phyloP scores from a whole-genome alignment of 768 basidiomycete genomes.

The Imleria badia region DNA sequence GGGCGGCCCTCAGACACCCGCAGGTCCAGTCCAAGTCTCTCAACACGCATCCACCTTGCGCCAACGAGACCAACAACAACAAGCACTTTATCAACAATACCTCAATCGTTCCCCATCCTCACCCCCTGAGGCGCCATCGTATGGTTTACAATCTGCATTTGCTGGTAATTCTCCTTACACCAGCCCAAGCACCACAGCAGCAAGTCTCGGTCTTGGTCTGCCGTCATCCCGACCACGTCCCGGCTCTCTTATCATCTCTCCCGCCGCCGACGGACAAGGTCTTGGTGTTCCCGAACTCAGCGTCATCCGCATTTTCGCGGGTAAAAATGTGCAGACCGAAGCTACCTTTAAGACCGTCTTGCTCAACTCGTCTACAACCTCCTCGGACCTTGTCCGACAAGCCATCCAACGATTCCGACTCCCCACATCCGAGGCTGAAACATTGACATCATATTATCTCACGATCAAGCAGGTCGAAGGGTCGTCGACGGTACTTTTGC shows the following conservation, averaged over 20 bases:
- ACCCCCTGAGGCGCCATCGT: slow-evolving; percentile 71
- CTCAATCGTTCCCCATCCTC: slow-evolving; percentile 84
- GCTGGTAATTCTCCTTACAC: slow-evolving; percentile 45
- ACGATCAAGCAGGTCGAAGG: slow-evolving; percentile 94
- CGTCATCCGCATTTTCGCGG: slow-evolving; percentile 95
- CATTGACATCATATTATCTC: slow-evolving; percentile 72
- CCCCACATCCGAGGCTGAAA: slow-evolving; percentile 53
- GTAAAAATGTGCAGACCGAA: slow-evolving; percentile 85
- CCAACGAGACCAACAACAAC: slow-evolving; percentile 86
- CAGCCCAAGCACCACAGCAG: slow-evolving; percentile 39
- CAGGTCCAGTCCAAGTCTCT: slow-evolving; percentile 46
- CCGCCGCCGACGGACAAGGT: slow-evolving; percentile 59
- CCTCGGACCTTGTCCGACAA: slow-evolving; percentile 83
- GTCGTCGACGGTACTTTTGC: slow-evolving; percentile 68
- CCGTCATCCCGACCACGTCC: slow-evolving; percentile 62
- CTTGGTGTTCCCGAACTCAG: slow-evolving; percentile 77
- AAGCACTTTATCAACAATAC: slow-evolving; percentile 84
- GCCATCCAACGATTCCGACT: slow-evolving; percentile 93
- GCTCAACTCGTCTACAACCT: slow-evolving; percentile 82
- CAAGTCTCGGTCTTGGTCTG: slow-evolving; percentile 48
- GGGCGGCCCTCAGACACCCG: slow-evolving; percentile 29
- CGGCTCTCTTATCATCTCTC: slow-evolving; percentile 72
- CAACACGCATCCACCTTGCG: slow-evolving; percentile 68
- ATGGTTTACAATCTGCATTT: slow-evolving; percentile 73
- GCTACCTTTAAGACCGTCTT: slow-evolving; percentile 98